Conservation (phyloP, 768 basidiomycete species). For the Tulasnella sp. region DNA sequence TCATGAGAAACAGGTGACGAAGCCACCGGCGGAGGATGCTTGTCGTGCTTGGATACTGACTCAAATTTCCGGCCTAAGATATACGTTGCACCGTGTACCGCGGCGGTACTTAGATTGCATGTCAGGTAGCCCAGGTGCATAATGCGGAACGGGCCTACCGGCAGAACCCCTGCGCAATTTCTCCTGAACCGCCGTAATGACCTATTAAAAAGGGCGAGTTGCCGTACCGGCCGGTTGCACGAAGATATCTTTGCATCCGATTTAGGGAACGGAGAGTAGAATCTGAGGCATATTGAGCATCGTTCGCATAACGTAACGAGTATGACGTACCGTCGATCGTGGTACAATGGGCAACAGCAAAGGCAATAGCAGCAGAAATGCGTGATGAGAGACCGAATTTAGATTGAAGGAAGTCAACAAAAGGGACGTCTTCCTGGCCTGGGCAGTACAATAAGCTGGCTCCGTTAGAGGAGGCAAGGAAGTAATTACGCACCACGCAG, state of each 20-base stretch:
- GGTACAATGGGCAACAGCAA: conserved; percentile 62
- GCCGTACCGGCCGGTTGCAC: conserved; percentile 76
- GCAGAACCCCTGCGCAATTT: conserved; percentile 77
- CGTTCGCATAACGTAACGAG: neutral
- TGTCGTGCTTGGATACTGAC: too few species aligned
- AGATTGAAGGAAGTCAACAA: conserved; percentile 50
- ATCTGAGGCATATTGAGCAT: conserved; percentile 35
- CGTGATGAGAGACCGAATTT: conserved; percentile 50
- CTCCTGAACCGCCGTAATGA: conserved; percentile 87
- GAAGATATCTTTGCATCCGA: conserved; percentile 63
- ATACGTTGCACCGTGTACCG: conserved; percentile 46
- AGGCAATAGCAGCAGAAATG: conserved; percentile 51
- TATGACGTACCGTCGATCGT: conserved; percentile 41
- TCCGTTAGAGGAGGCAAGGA: neutral
- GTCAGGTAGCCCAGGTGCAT: neutral
- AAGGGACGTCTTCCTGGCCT: conserved; percentile 43
- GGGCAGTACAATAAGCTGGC: conserved; percentile 30
- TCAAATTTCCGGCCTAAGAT: conserved; percentile 27
- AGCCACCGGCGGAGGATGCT: neutral
- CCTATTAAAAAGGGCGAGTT: conserved; percentile 82
- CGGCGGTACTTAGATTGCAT: conserved; percentile 54
- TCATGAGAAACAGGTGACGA: neutral
- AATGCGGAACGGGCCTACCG: conserved; percentile 24
- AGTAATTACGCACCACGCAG: conserved; percentile 31
- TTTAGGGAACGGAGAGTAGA: conserved; percentile 48